phyloP scores from a whole-genome alignment of 768 basidiomycete genomes.

The Cubamyces lactineus region DNA sequence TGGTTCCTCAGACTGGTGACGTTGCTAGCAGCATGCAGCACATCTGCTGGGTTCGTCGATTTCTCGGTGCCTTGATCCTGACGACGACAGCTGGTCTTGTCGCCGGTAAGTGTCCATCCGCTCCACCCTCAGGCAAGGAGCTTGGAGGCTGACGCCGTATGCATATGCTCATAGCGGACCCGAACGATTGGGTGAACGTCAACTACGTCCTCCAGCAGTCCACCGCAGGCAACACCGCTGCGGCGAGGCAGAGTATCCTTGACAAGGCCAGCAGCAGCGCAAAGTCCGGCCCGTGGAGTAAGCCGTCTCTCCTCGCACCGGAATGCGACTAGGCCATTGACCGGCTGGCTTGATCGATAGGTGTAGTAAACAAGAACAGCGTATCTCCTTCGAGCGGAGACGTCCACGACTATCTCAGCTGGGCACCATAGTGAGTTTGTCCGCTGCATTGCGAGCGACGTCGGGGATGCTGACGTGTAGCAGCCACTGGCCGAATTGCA shows the following conservation, averaged over 20 bases:
- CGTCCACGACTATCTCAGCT: conserved; percentile 55
- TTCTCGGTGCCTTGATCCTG: conserved; percentile 3
- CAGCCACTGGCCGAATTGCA: conserved; percentile 59
- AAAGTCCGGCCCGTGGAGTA: conserved; percentile 46
- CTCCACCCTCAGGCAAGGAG: background rate
- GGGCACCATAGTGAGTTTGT: conserved; percentile 57
- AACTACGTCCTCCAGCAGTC: conserved; percentile 43
- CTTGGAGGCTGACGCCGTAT: background rate
- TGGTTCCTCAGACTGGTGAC: background rate
- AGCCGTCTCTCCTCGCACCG: conserved; percentile 13
- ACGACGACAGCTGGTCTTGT: conserved; percentile 17
- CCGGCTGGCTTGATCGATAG: conserved; percentile 28
- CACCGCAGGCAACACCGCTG: conserved; percentile 32
- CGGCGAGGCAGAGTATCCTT: conserved; percentile 42
- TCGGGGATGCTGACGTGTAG: background rate
- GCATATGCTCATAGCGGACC: conserved; percentile 39
- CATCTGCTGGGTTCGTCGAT: background rate
- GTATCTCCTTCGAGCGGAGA: conserved; percentile 43
- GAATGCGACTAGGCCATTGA: background rate
- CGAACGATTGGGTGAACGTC: conserved; percentile 54
- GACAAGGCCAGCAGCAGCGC: conserved; percentile 41
- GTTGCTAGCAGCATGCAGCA: background rate
- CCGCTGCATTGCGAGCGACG: background rate
- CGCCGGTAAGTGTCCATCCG: conserved; percentile 12
- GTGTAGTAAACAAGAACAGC: conserved; percentile 38